phyloP scores from a whole-genome alignment of 2,329 filamentous ascomycete genomes.

The Blastomyces silverae region DNA sequence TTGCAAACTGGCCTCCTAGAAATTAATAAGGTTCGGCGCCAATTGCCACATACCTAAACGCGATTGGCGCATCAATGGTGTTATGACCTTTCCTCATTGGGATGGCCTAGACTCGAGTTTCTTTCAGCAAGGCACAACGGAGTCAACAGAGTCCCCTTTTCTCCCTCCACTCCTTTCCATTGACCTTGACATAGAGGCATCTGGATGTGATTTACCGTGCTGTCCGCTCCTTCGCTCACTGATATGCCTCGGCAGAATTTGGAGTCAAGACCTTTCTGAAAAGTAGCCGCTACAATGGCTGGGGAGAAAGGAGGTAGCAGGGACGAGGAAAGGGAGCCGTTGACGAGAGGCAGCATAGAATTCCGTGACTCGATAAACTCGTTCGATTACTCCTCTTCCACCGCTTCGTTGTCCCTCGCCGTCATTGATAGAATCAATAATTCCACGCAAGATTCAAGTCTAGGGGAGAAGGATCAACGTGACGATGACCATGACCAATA shows the following conservation, averaged over 20 bases:
- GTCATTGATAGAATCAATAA: conserved; percentile 17
- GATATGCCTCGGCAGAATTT: conserved; percentile 1
- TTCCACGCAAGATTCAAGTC: neutral
- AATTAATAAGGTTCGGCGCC: neutral
- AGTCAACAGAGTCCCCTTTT: neutral
- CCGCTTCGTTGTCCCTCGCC: conserved; percentile 20
- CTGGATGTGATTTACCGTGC: neutral
- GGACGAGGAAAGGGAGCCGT: conserved; percentile 21
- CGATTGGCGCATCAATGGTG: neutral
- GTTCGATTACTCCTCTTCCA: conserved; percentile 22
- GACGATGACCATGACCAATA: conserved; percentile 24
- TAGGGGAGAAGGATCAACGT: neutral
- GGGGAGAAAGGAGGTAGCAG: conserved; percentile 13
- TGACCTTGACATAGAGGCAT: neutral
- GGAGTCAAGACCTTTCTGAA: neutral
- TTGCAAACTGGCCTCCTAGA: too few species aligned
- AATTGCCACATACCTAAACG: neutral
- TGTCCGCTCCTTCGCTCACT: neutral
- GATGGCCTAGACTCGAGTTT: neutral
- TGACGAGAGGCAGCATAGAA: conserved; percentile 15
- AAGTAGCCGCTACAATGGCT: conserved; percentile 14
- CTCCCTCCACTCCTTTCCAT: neutral
- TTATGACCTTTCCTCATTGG: too few species aligned
- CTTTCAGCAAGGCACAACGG: neutral
- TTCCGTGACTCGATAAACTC: conserved; percentile 16